Base-by-base conservation (phyloP, 1,139 yeast genomes). In the Saccharomyces hybrid region DNA sequence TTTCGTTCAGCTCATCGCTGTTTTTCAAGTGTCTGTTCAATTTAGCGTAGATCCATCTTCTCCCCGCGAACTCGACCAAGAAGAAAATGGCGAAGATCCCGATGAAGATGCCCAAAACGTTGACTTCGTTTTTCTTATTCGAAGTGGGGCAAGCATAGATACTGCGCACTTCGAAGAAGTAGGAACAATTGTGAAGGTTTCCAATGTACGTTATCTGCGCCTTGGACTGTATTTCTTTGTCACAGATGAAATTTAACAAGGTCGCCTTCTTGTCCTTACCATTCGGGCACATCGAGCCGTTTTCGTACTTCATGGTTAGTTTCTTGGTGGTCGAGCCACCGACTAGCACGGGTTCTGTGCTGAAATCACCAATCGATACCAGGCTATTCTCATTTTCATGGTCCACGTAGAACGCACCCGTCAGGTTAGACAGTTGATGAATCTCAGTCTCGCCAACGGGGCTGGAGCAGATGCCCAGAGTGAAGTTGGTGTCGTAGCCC, bases 121-220 rank as follows among this genome's bases (percentile, higher is more conserved):
- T 68, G 34, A 67, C 61, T 49, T 66, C 70, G 53, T 73, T 72
- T 25, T 55, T 61, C 55, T 74, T 71, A 55, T 84, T 82, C 9
- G 88, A 84, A 0, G 91, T 85, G 0, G 96, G 90, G 70, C 97
- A 90, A 0, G 96, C 97, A 68, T 86, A 88, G 51, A 88, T 84
- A 3, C 96, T 87, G 60, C 90, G 74, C 28, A 88, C 89, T 68
- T 90, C 97, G 69, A 90, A 90, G 65, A 86, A 80, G 70, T 86
- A 90, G 42, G 86, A 81, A 70, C 97, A 90, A 57, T 88, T 87
- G 69, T 88, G 80, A 41, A 80, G 68, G n/a, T 82, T 81, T 0
- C 95, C 95, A 34, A 90, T 78, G 65, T 79, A 89, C 8, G 88
- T 78, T 1, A 89, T 75, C 47, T 80, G 75, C 0, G 95, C 96